phyloP scores from a whole-genome alignment of 306 rosid species.

The Medicago arabica region DNA sequence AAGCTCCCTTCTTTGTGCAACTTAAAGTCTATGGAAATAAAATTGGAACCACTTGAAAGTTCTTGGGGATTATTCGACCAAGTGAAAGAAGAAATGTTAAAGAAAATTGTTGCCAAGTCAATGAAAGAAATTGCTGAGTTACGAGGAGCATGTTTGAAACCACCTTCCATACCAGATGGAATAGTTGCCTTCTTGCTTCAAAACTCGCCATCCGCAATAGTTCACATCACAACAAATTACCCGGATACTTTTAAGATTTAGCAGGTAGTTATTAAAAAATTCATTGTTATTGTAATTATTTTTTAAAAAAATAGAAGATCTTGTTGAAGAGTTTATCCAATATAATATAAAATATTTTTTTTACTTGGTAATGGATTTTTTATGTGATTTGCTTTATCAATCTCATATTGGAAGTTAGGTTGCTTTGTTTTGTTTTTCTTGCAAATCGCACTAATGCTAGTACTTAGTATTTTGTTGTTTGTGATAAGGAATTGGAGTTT shows the following conservation, averaged over 20 bases:
- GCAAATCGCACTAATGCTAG: not conserved
- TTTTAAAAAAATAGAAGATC: too few species aligned
- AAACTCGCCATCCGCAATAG: not conserved
- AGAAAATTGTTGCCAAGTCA: slow-evolving; percentile 8
- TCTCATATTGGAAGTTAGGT: not conserved
- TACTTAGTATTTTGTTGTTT: too few species aligned
- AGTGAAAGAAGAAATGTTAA: not conserved
- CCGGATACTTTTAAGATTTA: not conserved
- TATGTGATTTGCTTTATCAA: not conserved
- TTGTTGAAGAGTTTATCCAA: not conserved
- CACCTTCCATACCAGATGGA: not conserved
- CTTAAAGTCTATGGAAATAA: not conserved
- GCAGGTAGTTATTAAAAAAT: not conserved
- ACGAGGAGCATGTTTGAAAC: not conserved
- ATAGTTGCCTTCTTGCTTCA: not conserved
- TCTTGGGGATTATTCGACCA: not conserved
- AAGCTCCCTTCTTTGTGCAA: not conserved
- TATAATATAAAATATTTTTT: not conserved
- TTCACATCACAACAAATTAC: not conserved
- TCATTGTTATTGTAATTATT: too few species aligned
- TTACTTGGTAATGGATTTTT: not conserved
- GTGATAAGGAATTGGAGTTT: too few species aligned
- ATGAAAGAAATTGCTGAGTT: not conserved
- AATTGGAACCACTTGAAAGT: too few species aligned
- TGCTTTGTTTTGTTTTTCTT: not conserved